Base-by-base conservation (phyloP, 768 basidiomycete genomes). In the Nidularia pulvinata region DNA sequence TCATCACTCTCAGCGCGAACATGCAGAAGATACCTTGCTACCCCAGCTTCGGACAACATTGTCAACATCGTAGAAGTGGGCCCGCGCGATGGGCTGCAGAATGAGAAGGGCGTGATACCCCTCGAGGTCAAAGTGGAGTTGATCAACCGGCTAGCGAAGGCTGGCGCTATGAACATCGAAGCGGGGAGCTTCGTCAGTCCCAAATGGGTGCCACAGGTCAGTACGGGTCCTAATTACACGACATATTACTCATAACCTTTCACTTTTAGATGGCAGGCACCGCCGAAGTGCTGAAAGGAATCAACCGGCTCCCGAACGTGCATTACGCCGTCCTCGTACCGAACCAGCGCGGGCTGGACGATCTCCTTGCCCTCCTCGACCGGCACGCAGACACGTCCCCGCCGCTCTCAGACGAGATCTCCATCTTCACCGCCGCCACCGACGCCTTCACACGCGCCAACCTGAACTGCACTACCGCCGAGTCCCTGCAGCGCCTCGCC, bases 171-270 rank as follows among this genome's bases (percentile, higher is more conserved):
- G 55, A 82, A 75, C 52, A 87, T 95, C 58, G 93, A 95, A 69
- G 83, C 84, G 1, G 94, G 94, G 6, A 93, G 91, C 65, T 94
- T 96, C 64, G 94, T 95, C 54, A 91, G 91, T 67, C 90, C 91
- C 0, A 94, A 93, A 69, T 93, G 93, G 89, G 89, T 95, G 25
- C 94, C 93, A 0, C 94, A 95, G 82, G 94, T 85, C 56, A 48
- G 76, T 68, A 2, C 10, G 22, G 16, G 10, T 33, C 32, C 16
- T 16, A 13, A 14, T 10, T 56, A 22, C 10, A 32, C 19, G 46
- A 43, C 33, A 45, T 25, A 35, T 45, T n/a, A 47, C 19, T 44
- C 25, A 25, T 30, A 25, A 36, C 50, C 54, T 49, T 33, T 49
- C 13, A 16, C 13, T 13, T 30, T 14, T 57, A 96, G 92, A 94